phyloP scores from a whole-genome alignment of 371 early-diverging fungal species.

The Saksenaea oblongispora region DNA sequence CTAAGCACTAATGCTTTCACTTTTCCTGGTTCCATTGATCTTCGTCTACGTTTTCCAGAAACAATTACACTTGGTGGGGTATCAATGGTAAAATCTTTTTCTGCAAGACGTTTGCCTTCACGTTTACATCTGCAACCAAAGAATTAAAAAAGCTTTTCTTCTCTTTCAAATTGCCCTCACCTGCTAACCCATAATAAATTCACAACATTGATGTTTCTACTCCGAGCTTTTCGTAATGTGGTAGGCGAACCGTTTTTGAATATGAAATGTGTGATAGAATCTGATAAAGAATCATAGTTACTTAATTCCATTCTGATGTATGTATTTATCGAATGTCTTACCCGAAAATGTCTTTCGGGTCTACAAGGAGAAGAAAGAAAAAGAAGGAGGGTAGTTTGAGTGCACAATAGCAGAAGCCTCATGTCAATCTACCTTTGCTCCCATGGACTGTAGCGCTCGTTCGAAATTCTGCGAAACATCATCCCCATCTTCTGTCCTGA shows the following conservation, averaged over 20 bases:
- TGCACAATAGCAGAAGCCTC: too few relatives aligned
- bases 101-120: constrained; percentile 33
- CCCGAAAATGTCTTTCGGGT: constrained; percentile 34
- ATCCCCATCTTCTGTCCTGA: constrained; percentile 51
- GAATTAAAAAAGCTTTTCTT: neutral
- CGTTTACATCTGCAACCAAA: constrained; percentile 27
- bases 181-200: constrained; percentile 43
- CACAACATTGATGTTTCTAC: constrained; percentile 32
- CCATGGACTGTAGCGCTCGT: constrained; percentile 44
- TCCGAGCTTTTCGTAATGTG: constrained; percentile 38
- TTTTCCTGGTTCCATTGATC: constrained; percentile 51
- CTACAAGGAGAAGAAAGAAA: constrained; percentile 7
- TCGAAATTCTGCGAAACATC: constrained; percentile 52
- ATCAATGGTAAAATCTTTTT: constrained; percentile 39
- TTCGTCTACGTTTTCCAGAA: constrained; percentile 32
- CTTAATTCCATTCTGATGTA: neutral
- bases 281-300: constrained; percentile 16
- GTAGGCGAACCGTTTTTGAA: constrained; percentile 51
- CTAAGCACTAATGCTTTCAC: constrained; percentile 30
- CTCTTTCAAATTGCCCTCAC: constrained; percentile 5
- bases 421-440: constrained; percentile 43
- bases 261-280: constrained; percentile 46
- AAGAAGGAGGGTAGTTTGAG: neutral
- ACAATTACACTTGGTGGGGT: constrained; percentile 30
- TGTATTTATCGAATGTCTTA: neutral